These are phyloP conservation scores for Fraxinus albicans DNA, from an alignment of 305 asterid species.

Conservation along the genomic window DNA sequence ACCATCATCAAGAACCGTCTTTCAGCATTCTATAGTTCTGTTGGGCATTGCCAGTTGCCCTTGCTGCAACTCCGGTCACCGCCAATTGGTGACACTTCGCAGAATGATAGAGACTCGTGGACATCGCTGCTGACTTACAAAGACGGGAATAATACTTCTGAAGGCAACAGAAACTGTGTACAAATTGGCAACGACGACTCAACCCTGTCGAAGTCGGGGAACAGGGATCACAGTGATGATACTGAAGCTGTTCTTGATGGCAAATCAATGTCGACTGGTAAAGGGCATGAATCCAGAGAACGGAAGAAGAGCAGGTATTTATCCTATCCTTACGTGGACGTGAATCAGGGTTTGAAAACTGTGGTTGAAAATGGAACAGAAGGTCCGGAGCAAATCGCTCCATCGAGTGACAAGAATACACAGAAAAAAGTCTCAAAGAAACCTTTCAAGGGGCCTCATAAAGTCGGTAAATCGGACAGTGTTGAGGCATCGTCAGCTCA, in stretches of 20 bases:
- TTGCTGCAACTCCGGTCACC: conserved; percentile 52
- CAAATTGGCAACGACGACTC: conserved; percentile 12
- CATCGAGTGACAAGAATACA: conserved; percentile 21
- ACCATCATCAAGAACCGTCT: conserved; percentile 45
- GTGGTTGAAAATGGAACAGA: conserved; percentile 35
- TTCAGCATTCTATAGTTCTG: conserved; percentile 55
- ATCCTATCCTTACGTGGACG: conserved; percentile 68
- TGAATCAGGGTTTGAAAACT: conserved; percentile 17
- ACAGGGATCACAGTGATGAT: conserved; percentile 20
- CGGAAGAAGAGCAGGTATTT: conserved; percentile 83
- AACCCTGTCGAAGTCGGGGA: conserved; percentile 20
- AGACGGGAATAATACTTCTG: conserved; percentile 14
- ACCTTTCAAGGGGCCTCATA: conserved; percentile 23
- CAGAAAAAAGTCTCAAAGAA: conserved; percentile 32
- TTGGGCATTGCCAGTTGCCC: conserved; percentile 70
- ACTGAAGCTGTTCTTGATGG: conserved; percentile 24
- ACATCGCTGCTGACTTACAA: conserved; percentile 18
- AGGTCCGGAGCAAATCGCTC: conserved; percentile 21
- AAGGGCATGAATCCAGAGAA: conserved; percentile 47
- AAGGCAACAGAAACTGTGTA: conserved; percentile 11
- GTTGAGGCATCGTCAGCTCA: conserved; percentile 42
- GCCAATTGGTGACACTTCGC: conserved; percentile 34
- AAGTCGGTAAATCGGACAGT: conserved; percentile 31
- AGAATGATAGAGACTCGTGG: conserved; percentile 11
- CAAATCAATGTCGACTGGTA: conserved; percentile 28